Percentiles rank a stretch among this genome's conserved stretches.
These are phyloP conservation scores for Akebia trifoliata DNA, from an alignment of 164 flowering plant genomes.

Conservation along the genomic window DNA sequence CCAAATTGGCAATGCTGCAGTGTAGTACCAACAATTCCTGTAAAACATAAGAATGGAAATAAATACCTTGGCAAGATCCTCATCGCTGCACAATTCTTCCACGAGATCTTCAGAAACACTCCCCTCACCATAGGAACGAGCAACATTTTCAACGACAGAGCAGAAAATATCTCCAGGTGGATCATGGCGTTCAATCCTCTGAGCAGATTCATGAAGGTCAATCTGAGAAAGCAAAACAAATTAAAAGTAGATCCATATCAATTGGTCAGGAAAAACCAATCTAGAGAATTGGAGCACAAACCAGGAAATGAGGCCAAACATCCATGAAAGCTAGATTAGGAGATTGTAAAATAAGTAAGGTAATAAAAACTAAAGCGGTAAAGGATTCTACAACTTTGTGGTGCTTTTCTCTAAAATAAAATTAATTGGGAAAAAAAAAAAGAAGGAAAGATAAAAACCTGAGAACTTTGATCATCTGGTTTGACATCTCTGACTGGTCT, in stretches of 20 bases:
- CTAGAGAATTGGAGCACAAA: background rate
- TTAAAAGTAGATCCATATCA: background rate
- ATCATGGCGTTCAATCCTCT: constrained; percentile 37
- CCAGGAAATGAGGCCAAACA: too few relatives aligned
- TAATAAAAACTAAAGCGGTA: background rate
- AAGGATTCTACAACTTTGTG: too few relatives aligned
- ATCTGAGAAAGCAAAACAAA: constrained; percentile 31
- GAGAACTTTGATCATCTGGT: constrained; percentile 15
- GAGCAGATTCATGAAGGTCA: constrained; percentile 37
- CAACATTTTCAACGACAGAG: constrained; percentile 48
- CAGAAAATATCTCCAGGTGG: constrained; percentile 57
- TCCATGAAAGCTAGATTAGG: too few relatives aligned
- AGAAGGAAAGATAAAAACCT: constrained; percentile 23
- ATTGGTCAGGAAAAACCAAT: background rate
- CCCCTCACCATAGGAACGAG: constrained; percentile 22
- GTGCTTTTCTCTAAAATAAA: background rate
- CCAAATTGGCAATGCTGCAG: too few relatives aligned
- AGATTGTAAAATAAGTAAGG: too few relatives aligned
- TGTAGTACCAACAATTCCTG: constrained; percentile 41
- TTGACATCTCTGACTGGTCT: constrained; percentile 22
- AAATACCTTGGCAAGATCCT: constrained; percentile 51
- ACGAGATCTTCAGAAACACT: constrained; percentile 27
- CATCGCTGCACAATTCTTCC: constrained; percentile 52
- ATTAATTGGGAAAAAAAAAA: background rate
- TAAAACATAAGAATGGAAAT: background rate